These are phyloP conservation scores for Kwoniella dendrophila DNA, from an alignment of 768 basidiomycete species.

Conservation along the genomic window DNA sequence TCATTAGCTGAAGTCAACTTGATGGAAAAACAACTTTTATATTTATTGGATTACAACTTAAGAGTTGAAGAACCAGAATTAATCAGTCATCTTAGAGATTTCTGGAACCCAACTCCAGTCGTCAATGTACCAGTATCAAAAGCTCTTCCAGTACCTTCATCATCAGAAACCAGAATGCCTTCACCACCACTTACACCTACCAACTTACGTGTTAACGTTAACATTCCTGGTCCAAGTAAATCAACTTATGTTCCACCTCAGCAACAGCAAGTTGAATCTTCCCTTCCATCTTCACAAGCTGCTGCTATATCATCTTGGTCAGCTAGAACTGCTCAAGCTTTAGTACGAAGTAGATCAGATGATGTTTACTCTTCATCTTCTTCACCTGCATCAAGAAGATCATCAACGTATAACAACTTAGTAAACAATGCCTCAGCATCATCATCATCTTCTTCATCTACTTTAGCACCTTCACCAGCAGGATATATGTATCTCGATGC, in stretches of 20 bases:
- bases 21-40: conserved; percentile 96
- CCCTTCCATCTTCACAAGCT: conserved; percentile 18
- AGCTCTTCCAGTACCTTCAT: neutral
- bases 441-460: conserved; percentile 7
- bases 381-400: conserved; percentile 8
- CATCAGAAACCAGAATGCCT: conserved; percentile 12
- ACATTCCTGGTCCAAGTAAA: conserved; percentile 27
- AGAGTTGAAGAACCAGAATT: conserved; percentile 84
- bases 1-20: conserved; percentile 69
- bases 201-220: conserved; percentile 31
- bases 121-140: conserved; percentile 8
- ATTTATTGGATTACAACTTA: conserved; percentile 84
- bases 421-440: too few relatives aligned
- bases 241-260: conserved; percentile 26
- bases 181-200: conserved; percentile 34
- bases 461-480: conserved; percentile 13
- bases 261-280: conserved; percentile 6
- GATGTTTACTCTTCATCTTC: conserved; percentile 21
- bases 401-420: conserved; percentile 21
- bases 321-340: conserved; percentile 24
- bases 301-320: conserved; percentile 33
- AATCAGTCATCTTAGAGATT: conserved; percentile 62
- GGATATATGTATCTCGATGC: conserved; percentile 43
- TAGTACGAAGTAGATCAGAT: conserved; percentile 21
- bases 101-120: conserved; percentile 57